phyloP scores from a whole-genome alignment of 2,329 filamentous ascomycete species.

The Pseudopithomyces chartarum region DNA sequence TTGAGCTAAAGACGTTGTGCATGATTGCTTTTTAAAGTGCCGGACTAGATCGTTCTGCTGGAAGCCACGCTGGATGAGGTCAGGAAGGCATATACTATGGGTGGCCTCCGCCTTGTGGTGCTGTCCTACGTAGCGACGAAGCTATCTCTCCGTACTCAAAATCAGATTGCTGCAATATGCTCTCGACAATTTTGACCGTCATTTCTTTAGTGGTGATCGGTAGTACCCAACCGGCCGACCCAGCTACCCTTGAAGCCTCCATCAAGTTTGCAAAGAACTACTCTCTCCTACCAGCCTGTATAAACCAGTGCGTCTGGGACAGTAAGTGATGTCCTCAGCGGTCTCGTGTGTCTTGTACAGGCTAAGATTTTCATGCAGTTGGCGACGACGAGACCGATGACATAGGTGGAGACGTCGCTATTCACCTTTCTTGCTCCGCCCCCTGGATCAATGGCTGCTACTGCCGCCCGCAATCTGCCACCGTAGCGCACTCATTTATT shows the following conservation, averaged over 20 bases:
- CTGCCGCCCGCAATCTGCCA: constrained; percentile 10
- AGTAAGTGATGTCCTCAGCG: background rate
- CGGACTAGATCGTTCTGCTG: background rate
- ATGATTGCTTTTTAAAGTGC: background rate
- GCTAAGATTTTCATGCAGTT: background rate
- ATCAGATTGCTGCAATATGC: background rate
- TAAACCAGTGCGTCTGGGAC: constrained; percentile 22
- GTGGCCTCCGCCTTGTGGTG: background rate
- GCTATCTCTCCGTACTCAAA: background rate
- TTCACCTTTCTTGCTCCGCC: constrained; percentile 14
- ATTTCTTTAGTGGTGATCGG: background rate
- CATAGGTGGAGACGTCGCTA: constrained; percentile 18
- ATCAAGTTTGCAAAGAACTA: constrained; percentile 14
- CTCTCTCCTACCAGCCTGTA: constrained; percentile 15
- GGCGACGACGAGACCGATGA: constrained; percentile 12
- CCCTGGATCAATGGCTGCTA: constrained; percentile 19
- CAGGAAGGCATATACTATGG: background rate
- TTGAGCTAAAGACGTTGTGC: background rate
- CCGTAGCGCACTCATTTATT: constrained; percentile 12
- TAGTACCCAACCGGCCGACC: constrained; percentile 5
- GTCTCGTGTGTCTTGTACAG: too few relatives aligned
- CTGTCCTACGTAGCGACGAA: background rate
- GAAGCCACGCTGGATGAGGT: background rate
- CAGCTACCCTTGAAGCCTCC: constrained; percentile 10
- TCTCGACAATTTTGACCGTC: background rate